phyloP scores from a whole-genome alignment of 768 basidiomycete genomes.

The Artomyces pyxidatus region DNA sequence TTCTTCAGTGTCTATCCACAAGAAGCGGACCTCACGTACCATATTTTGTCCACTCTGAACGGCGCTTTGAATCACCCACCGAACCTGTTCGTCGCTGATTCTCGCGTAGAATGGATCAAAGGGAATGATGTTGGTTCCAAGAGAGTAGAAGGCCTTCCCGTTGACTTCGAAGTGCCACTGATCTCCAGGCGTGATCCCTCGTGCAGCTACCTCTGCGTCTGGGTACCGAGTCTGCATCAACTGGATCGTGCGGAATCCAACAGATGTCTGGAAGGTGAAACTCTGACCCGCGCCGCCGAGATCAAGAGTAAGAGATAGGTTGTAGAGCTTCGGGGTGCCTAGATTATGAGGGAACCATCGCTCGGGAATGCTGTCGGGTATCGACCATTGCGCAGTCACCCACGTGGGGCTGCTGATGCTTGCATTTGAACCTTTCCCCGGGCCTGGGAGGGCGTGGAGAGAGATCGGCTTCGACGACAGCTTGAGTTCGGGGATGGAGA shows the following conservation, averaged over 20 bases:
- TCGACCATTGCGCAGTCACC: conserved; percentile 35
- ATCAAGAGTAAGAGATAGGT: conserved; percentile 35
- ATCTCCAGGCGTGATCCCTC: conserved; percentile 50
- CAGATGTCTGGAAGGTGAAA: conserved; percentile 32
- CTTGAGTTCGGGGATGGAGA: conserved; percentile 40
- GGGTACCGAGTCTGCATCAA: conserved; percentile 41
- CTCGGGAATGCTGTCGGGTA: conserved; percentile 37
- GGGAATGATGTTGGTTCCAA: conserved; percentile 51
- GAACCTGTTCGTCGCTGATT: conserved; percentile 38
- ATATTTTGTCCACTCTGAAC: conserved; percentile 50
- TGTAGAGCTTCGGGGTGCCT: conserved; percentile 45
- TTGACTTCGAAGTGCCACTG: conserved; percentile 55
- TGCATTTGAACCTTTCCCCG: no score
- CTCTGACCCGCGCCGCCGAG: conserved; percentile 10
- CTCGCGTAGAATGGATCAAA: conserved; percentile 53
- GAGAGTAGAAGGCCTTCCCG: conserved; percentile 44
- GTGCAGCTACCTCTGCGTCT: conserved; percentile 31
- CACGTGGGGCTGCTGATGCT: conserved; percentile 29
- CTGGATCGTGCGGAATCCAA: conserved; percentile 50
- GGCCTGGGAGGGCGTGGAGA: no score
- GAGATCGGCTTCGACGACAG: conserved; percentile 28
- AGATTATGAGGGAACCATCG: conserved; percentile 50
- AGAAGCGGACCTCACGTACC: conserved; percentile 26
- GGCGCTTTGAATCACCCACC: conserved; percentile 50
- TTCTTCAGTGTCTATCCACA: not conserved